Percentiles rank a stretch among this genome's conserved stretches.
Evolutionary conservation across 2,329 filamentous ascomycete genomes (phyloP).

Genomic region (Fusarium liriodendri): DNA sequence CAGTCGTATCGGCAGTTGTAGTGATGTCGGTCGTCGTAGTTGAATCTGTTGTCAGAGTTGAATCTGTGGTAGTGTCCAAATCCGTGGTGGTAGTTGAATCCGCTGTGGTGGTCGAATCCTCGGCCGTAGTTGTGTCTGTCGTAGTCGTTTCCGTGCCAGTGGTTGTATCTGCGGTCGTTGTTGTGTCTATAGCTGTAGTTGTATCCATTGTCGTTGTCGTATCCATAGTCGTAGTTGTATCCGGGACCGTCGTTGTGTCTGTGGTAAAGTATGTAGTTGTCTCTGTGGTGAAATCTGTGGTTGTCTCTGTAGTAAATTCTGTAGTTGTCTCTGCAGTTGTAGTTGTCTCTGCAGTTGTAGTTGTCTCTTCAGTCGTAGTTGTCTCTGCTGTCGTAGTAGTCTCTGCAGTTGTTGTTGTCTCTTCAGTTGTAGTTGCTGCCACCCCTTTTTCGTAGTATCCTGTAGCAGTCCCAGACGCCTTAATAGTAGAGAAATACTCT

Average conservation of each 20-base stretch:
- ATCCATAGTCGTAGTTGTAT: neutral
- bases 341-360: neutral
- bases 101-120: neutral
- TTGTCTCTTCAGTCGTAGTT: neutral
- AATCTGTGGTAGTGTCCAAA: neutral
- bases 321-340: neutral
- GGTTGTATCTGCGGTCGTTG: neutral
- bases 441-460: constrained; percentile 9
- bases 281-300: neutral
- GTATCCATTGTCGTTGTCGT: neutral
- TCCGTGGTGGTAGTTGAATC: neutral
- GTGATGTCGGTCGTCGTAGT: no score
- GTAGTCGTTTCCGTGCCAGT: neutral
- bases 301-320: neutral
- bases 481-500: constrained; percentile 13
- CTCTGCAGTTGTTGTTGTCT: neutral
- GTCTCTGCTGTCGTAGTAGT: neutral
- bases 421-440: neutral
- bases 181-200: neutral
- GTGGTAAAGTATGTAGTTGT: neutral
- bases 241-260: neutral
- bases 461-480: constrained; percentile 26
- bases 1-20: no score
- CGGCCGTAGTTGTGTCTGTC: neutral
- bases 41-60: no score